phyloP scores from a whole-genome alignment of 2,329 filamentous ascomycete genomes.

The Phialocephala subalpina region DNA sequence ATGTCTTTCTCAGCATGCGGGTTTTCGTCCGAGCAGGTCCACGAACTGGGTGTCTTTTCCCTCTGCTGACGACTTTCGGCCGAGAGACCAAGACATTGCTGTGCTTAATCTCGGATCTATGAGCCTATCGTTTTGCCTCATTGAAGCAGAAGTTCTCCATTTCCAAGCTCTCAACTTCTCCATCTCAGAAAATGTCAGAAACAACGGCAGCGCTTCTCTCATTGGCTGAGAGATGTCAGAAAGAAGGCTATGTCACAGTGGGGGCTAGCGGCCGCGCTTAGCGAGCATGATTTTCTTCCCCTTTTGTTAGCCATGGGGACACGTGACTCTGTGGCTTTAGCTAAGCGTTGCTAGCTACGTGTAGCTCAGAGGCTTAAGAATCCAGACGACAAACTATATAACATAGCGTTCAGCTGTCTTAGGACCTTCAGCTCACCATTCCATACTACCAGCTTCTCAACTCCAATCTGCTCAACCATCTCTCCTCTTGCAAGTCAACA shows the following conservation, averaged over 20 bases:
- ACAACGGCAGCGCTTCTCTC: not conserved
- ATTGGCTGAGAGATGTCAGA: conserved; percentile 3
- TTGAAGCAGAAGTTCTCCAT: not conserved
- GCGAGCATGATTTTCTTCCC: not conserved
- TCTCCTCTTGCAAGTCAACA: not conserved
- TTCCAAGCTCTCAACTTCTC: not conserved
- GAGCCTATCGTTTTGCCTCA: not conserved
- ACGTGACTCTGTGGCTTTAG: not conserved
- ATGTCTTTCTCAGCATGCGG: too few species aligned
- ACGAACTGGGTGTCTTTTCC: too few species aligned
- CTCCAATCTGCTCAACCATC: not conserved
- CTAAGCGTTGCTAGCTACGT: not conserved
- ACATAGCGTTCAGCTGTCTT: not conserved
- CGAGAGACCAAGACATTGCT: too few species aligned
- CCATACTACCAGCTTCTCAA: not conserved
- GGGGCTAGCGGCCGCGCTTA: conserved; percentile 1
- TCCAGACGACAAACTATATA: not conserved
- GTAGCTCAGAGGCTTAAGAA: not conserved
- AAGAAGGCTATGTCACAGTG: not conserved
- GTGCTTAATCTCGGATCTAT: too few species aligned
- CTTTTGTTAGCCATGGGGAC: not conserved
- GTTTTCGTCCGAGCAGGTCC: too few species aligned
- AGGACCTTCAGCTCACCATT: not conserved
- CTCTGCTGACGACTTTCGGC: too few species aligned
- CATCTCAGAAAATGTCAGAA: not conserved